Conservation (phyloP, 2,329 filamentous ascomycete genomes). For the Huntiella omanensis region DNA sequence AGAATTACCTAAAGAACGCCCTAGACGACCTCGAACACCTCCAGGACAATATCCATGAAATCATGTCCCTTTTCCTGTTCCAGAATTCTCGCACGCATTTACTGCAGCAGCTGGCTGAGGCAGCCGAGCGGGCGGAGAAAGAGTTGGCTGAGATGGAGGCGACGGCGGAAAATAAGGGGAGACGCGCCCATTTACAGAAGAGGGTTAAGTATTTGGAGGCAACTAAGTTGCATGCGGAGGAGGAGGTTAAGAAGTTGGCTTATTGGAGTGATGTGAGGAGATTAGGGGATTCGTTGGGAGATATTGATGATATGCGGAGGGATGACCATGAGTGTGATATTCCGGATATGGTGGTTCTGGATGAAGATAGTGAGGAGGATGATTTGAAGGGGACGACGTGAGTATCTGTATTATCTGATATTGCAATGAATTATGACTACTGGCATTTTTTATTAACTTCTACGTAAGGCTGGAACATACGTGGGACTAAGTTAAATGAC, state of each 20-base stretch:
- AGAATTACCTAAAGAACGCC: conserved; percentile 55
- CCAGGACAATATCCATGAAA: conserved; percentile 57
- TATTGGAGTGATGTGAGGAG: conserved; percentile 75
- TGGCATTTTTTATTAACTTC: no score
- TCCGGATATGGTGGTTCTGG: neutral
- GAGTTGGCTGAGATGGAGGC: conserved; percentile 23
- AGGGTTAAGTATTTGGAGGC: conserved; percentile 51
- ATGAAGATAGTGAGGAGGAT: neutral
- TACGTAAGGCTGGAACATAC: no score
- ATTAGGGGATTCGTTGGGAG: conserved; percentile 35
- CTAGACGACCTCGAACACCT: conserved; percentile 50
- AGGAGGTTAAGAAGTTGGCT: conserved; percentile 62
- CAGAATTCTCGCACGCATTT: conserved; percentile 70
- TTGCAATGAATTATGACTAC: no score
- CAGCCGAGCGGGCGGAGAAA: conserved; percentile 30
- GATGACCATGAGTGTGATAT: conserved; percentile 12
- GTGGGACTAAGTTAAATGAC: no score
- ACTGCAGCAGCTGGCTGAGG: conserved; percentile 48
- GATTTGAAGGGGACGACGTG: no score
- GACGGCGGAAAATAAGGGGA: conserved; percentile 21
- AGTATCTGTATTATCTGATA: no score
- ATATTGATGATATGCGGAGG: conserved; percentile 22
- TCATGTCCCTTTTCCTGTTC: conserved; percentile 77
- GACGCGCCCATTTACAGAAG: conserved; percentile 17
- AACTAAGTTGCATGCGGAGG: conserved; percentile 58